Base-by-base conservation (phyloP, 139 green algal genomes). In the Chlorella sp. region DNA sequence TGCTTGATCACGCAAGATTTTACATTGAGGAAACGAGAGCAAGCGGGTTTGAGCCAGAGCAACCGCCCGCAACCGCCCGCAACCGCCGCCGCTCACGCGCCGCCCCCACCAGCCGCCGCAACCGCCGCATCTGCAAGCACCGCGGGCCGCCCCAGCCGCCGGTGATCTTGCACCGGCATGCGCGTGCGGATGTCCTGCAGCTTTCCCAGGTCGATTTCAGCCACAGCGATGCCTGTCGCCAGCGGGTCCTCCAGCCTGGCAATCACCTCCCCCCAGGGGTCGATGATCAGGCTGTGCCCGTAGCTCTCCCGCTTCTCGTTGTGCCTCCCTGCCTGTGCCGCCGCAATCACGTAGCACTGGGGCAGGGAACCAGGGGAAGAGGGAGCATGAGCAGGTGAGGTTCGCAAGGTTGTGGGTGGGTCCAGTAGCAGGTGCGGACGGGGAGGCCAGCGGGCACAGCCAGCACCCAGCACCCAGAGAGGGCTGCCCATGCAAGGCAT, bases 261-360 rank as follows among this genome's bases (percentile, higher is more conserved):
- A 18, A 99, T 82, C 9, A 99, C 92, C 11, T 76, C 66, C 21
- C 98, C 98, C 98, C 98, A 99, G 0, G 98, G 97, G 89, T 99
- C 96, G 18, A 99, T 91, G 16, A 99, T 96, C 0, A 99, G 86
- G 0, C 96, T 91, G 81, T 99, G 95, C 0, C 98, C 98, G 86
- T 97, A 99, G 85, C 93, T 98, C 90, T 98, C 95, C 32, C 98
- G 88, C 89, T 96, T 97, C 37, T 96, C 95, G 79, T 98, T 98
- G 94, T 99, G 97, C 76, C 61, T 57, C 18, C 98, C 98, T 30
- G 95, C 84, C 48, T 99, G 98, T 36, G 98, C 98, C 12, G 97
- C 97, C 14, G 97, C 97, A 76, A 99, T 92, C 18, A 98, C 96
- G 89, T 97, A 99, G 75, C 91, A 95, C 93, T 99, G 71, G 30